phyloP scores from a whole-genome alignment of 148 eudicot species.

The Nyssa sinensis region DNA sequence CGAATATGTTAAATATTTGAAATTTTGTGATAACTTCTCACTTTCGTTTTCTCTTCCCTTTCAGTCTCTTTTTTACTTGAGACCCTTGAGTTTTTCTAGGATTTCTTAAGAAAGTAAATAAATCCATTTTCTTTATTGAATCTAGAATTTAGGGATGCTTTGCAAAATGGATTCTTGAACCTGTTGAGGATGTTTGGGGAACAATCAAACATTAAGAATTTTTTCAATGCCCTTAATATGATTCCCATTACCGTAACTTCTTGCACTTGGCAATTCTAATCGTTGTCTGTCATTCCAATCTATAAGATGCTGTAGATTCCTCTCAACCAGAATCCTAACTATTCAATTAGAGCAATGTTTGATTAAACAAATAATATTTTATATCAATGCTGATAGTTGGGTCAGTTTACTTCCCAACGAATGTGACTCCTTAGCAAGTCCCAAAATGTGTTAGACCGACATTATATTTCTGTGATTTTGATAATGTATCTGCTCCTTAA shows the following conservation, averaged over 20 bases:
- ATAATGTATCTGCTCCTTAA: not conserved
- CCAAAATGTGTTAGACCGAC: not conserved
- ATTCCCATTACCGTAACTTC: not conserved
- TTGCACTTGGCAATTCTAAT: not conserved
- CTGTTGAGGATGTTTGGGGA: not conserved
- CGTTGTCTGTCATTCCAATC: not conserved
- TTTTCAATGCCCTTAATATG: conserved; percentile 1
- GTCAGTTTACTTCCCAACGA: not conserved
- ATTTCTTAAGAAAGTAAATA: no score
- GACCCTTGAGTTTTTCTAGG: not conserved
- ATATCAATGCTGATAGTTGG: no score
- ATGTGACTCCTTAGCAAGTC: not conserved
- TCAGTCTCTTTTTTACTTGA: not conserved
- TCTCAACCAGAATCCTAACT: conserved; percentile 8
- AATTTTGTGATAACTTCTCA: not conserved
- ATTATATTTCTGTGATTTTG: not conserved
- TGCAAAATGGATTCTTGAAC: not conserved
- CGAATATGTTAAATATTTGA: not conserved
- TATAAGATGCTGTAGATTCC: conserved; percentile 4
- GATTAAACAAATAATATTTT: not conserved
- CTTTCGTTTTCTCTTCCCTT: not conserved
- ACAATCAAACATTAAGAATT: not conserved
- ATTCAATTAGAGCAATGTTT: not conserved
- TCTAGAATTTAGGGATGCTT: not conserved
- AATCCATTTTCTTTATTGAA: no score